Conservation (phyloP, 495 filamentous ascomycete genomes). For the Aspergillus indologenus region DNA sequence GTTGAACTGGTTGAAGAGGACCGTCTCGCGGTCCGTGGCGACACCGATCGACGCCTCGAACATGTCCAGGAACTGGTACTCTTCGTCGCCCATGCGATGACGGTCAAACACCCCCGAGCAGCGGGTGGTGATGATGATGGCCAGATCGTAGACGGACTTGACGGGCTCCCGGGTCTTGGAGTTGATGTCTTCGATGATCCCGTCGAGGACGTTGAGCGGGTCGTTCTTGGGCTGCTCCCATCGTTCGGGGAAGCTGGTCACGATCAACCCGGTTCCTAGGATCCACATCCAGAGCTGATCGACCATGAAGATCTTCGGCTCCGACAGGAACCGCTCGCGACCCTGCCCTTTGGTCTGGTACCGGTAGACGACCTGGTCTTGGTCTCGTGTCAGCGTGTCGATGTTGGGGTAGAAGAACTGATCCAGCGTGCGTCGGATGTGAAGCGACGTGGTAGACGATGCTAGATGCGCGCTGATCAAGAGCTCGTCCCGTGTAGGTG, state of each 20-base stretch:
- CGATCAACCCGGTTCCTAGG: slow-evolving; percentile 60
- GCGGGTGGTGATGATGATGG: slow-evolving; percentile 60
- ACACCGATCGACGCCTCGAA: slow-evolving; percentile 66
- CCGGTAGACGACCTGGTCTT: slow-evolving; percentile 68
- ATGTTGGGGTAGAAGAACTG: slow-evolving; percentile 72
- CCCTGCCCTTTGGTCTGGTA: slow-evolving; percentile 47
- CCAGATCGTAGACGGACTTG: slow-evolving; percentile 61
- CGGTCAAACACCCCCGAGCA: slow-evolving; percentile 66
- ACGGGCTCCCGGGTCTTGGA: slow-evolving; percentile 64
- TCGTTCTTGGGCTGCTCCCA: slow-evolving; percentile 72
- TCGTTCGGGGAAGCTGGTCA: slow-evolving; percentile 66
- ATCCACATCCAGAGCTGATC: slow-evolving; percentile 75
- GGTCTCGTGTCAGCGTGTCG: slow-evolving; percentile 61
- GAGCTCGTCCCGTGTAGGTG: slow-evolving; percentile 54
- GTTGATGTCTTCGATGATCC: slow-evolving; percentile 66
- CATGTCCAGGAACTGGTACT: slow-evolving; percentile 71
- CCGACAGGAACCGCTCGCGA: slow-evolving; percentile 33
- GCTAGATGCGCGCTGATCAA: slow-evolving; percentile 62
- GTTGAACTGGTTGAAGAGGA: slow-evolving; percentile 64
- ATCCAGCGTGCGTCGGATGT: slow-evolving; percentile 66
- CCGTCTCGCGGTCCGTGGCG: slow-evolving; percentile 60
- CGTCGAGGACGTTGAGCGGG: slow-evolving; percentile 59
- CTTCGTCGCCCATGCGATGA: slow-evolving; percentile 58
- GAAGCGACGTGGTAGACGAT: slow-evolving; percentile 52
- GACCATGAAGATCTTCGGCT: slow-evolving; percentile 71